Base-by-base conservation (phyloP, 805 yeast genomes). In the Cyberlindnera americana region DNA sequence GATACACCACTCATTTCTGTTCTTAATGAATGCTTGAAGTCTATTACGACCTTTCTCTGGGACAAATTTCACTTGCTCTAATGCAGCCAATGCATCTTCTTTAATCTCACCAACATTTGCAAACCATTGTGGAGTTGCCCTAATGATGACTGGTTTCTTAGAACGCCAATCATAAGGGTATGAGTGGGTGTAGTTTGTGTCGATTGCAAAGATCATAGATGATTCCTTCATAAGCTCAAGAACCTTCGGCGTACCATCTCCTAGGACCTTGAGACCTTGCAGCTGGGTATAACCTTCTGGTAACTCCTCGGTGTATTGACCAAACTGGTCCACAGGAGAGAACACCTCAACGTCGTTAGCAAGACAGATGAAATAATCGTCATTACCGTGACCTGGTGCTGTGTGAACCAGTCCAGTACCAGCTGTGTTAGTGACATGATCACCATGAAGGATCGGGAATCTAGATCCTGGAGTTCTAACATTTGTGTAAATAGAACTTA, bases 161-260 rank as follows among this genome's bases (percentile, higher is more conserved):
- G 95, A 86, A 52, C 99, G 75, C 99, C 99, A 93, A 59, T 93
- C 99, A 56, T 87, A 89, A 0, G 99, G 98, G 53, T 91, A 91
- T 3, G 91, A 86, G 62, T 93, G 99, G 10, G 59, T 63, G 55
- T 81, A 82, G 25, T 69, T 64, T 26, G 65, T 62, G 40, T 79
- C 68, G 2, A 70, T 48, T n/a, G 69, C 56, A 44, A 69, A 70
- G 2, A 82, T 49, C 72, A 82, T 73, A 2, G 63, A 60, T 2
- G 61, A 43, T 0, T 62, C 61, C 2, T 61, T 38, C 29, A 88
- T 61, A 13, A 69, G 47, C 4, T 60, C 60, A 7, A 83, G 38
- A 33, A 84, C 69, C 8, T 46, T 43, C 2, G 57, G 48, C 4
- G 77, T 73, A 8, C 91, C 90, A 7, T 70, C 70, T 12, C 70